Base-by-base conservation (phyloP, 2,329 filamentous ascomycete genomes). In the Penicillium sp. region DNA sequence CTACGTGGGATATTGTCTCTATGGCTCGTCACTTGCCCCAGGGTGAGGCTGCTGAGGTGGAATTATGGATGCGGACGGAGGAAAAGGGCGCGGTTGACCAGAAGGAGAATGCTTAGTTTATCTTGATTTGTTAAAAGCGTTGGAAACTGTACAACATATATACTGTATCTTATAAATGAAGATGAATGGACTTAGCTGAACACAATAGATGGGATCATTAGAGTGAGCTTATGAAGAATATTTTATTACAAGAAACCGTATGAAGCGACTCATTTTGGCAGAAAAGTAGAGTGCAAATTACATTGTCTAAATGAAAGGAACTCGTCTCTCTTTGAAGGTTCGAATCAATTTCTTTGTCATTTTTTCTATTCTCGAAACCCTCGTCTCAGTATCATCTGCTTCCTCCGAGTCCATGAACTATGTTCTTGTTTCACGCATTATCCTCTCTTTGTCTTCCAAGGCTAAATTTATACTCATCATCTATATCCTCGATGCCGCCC, bases 1-100 rank as follows among this genome's bases (percentile, higher is more conserved):
- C 62, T n/a, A 41, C 55, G 0, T 62, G 60, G 63, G 51, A 63
- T 19, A 65, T 65, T 56, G 63, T 65, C 9, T 57, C 59, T 11
- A 64, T 64, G 55, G 62, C 63, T 38, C 56, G 59, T 27, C 42
- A 58, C n/a, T 32, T 64, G n/a, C 63, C 61, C 0, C 57, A 62
- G 47, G 62, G 62, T 49, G 59, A 63, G 44, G 55, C 58, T 44
- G 55, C 59, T 4, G 61, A 63, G 53, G 60, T 60, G 9, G 57
- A 64, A 13, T 27, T 53, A 10, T 63, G 52, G 55, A 63, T 54
- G 51, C 53, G 44, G 10, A 38, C 52, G 1, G 62, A 63, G 23
- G 58, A 62, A 39, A 63, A 63, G 56, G 38, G 44, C 11, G 51
- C 18, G 7, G 16, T 62, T 38, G 62, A 65, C 1, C 57, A 61